Percentiles rank a stretch among this genome's conserved stretches.
phyloP scores from a whole-genome alignment of 1,139 yeast species.

The Pichia sp. region DNA sequence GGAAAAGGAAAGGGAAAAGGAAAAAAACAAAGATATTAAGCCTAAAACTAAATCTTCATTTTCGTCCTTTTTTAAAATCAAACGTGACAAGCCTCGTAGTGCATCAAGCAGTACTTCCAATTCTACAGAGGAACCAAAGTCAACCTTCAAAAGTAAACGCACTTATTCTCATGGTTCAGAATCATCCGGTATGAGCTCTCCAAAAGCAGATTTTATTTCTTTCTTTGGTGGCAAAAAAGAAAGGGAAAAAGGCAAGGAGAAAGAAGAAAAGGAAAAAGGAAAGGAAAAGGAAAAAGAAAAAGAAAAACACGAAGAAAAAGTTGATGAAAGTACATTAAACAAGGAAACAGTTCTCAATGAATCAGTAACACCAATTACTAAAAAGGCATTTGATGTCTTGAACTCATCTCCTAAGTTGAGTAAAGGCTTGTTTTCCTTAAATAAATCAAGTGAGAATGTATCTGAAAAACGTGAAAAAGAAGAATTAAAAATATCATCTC shows the following conservation, averaged over 20 bases:
- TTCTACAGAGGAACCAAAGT: constrained; percentile 9
- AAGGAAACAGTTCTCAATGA: too few species aligned
- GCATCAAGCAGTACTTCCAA: constrained; percentile 1
- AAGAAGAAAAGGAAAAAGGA: constrained; percentile 1
- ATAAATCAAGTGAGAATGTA: constrained; percentile 11
- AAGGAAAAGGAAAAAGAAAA: not conserved
- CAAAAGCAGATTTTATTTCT: constrained; percentile 15
- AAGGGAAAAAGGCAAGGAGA: constrained; percentile 8
- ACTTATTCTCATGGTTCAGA: constrained; percentile 12
- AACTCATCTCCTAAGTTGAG: constrained; percentile 12
- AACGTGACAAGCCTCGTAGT: constrained; percentile 15
- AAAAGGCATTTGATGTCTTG: constrained; percentile 1
- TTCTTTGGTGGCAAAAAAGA: constrained; percentile 16
- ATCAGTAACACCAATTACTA: too few species aligned
- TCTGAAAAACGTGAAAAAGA: constrained; percentile 4
- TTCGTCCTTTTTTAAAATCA: constrained; percentile 17
- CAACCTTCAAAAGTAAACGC: constrained; percentile 8
- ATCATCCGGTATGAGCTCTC: constrained; percentile 9
- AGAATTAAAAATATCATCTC: not conserved
- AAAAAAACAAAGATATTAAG: constrained; percentile 7
- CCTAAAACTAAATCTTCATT: constrained; percentile 15
- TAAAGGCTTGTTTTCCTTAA: constrained; percentile 8
- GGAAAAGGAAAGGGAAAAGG: not conserved
- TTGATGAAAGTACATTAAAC: not conserved
- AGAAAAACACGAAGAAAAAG: not conserved